Conservation (phyloP, 202 grass and related monocot genomes). For the Carex sylvatica region DNA sequence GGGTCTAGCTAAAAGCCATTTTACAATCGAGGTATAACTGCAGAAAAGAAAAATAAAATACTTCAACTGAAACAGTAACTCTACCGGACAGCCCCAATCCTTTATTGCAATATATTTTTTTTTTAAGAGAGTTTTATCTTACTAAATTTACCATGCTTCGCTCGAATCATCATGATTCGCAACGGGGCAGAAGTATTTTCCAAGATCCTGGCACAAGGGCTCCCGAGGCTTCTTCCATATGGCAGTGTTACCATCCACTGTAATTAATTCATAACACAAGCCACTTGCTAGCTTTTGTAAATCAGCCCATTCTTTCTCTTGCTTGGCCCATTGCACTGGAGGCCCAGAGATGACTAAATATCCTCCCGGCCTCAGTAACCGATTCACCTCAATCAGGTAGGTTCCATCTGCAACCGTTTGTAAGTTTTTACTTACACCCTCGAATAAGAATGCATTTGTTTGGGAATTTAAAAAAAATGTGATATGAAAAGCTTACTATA, state of each 20-base stretch:
- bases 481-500: conserved; percentile 55
- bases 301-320: conserved; percentile 77
- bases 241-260: conserved; percentile 74
- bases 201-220: conserved; percentile 46
- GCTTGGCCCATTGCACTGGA: conserved; percentile 67
- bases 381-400: conserved; percentile 82
- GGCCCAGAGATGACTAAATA: conserved; percentile 91
- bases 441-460: conserved; percentile 1
- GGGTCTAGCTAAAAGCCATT: not conserved
- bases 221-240: conserved; percentile 77
- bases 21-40: not conserved
- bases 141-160: conserved; percentile 69
- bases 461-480: conserved; percentile 5
- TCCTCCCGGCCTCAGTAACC: conserved; percentile 78
- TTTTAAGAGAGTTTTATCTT: not conserved
- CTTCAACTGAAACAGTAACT: not conserved
- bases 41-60: not conserved
- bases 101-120: not conserved
- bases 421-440: not conserved
- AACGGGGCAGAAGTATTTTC: conserved; percentile 56
- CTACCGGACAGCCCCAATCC: not conserved
- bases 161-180: conserved; percentile 65
- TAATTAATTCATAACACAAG: conserved; percentile 74
- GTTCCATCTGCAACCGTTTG: conserved; percentile 64
- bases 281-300: conserved; percentile 47